Percentiles rank a stretch among this genome's conserved stretches.
These are phyloP conservation scores for Macrolepiota dolichaula DNA, from an alignment of 768 basidiomycete species.

Conservation along the genomic window DNA sequence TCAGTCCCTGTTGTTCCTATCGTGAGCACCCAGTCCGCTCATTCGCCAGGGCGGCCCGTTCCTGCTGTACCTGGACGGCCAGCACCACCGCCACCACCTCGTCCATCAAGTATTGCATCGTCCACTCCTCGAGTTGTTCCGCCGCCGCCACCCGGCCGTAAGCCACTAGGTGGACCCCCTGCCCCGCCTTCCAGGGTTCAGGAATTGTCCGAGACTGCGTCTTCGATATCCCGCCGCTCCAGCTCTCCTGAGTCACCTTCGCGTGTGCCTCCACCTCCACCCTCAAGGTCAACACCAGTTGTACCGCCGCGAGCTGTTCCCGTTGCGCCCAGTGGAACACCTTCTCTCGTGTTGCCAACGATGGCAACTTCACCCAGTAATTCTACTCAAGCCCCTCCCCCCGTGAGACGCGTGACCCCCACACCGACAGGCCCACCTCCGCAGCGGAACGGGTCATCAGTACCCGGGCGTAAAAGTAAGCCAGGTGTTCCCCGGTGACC, in stretches of 20 bases:
- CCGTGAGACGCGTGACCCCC: constrained; percentile 22
- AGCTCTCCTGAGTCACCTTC: constrained; percentile 6
- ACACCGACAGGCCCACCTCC: constrained; percentile 14
- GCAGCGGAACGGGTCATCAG: constrained; percentile 2
- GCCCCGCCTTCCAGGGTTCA: constrained; percentile 18
- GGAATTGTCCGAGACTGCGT: constrained; percentile 13
- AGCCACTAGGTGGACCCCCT: constrained; percentile 18
- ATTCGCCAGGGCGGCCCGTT: constrained; percentile 23
- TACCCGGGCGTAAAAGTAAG: constrained; percentile 51
- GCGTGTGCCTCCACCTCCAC: constrained; percentile 11
- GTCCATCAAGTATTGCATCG: constrained; percentile 34
- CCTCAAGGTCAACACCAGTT: constrained; percentile 21
- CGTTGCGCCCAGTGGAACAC: constrained; percentile 25
- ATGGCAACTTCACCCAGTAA: constrained; percentile 23
- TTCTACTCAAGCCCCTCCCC: constrained; percentile 30
- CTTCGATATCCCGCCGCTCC: background rate
- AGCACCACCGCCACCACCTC: constrained; percentile 27
- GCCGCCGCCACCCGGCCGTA: constrained; percentile 32
- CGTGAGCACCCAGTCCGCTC: constrained; percentile 20
- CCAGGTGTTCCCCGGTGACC: constrained; percentile 14
- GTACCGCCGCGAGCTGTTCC: constrained; percentile 23
- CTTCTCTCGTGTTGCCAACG: constrained; percentile 39
- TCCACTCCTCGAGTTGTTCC: constrained; percentile 33
- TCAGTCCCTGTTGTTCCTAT: constrained; percentile 29
- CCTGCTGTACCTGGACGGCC: constrained; percentile 15